phyloP scores from a whole-genome alignment of 164 flowering plant genomes.

The Aristolochia contorta region DNA sequence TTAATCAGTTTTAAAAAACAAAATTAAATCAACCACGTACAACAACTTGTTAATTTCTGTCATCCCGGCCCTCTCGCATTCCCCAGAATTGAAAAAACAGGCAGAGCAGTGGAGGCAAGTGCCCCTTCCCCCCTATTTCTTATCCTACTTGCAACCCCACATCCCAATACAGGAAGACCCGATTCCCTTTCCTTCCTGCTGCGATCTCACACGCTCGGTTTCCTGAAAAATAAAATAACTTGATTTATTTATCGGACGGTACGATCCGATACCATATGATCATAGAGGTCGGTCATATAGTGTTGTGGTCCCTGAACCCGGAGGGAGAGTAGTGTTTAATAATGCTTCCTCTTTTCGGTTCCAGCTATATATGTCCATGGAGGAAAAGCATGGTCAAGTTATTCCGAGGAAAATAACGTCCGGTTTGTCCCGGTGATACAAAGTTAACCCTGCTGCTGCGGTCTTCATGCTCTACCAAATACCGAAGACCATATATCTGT shows the following conservation, averaged over 20 bases:
- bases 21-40: no score
- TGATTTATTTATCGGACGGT: no score
- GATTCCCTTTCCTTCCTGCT: neutral
- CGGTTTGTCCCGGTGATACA: neutral
- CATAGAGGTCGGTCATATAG: neutral
- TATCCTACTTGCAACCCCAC: constrained; percentile 12
- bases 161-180: neutral
- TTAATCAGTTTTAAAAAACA: no score
- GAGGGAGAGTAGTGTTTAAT: neutral
- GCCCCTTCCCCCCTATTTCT: neutral
- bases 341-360: neutral
- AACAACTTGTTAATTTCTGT: neutral
- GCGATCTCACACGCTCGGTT: neutral
- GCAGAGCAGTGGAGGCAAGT: neutral
- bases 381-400: neutral
- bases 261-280: neutral
- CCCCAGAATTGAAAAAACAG: neutral
- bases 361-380: neutral
- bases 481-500: neutral
- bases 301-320: neutral
- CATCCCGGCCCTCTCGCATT: no score
- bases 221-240: neutral
- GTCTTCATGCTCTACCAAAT: neutral
- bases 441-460: neutral
- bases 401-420: neutral